Evolutionary conservation across 2,329 filamentous ascomycete species (phyloP).

Genomic region (Pestalotiopsis sp.): DNA sequence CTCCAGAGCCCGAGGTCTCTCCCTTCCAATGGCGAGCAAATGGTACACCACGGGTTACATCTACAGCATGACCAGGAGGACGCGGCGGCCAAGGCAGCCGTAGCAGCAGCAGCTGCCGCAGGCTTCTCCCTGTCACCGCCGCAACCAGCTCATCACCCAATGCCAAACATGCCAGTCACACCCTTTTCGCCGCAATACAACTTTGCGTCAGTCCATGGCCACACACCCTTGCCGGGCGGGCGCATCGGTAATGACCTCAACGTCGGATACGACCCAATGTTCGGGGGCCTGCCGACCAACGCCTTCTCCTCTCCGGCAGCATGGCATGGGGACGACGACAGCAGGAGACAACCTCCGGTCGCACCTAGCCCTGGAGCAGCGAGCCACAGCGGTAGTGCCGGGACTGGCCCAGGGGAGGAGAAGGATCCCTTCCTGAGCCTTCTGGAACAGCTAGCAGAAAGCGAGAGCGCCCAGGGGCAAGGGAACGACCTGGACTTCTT

Average conservation of each 20-base stretch:
- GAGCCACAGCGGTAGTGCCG: conserved; percentile 52
- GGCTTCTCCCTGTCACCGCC: conserved; percentile 34
- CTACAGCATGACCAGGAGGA: conserved; percentile 30
- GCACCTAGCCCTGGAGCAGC: conserved; percentile 45
- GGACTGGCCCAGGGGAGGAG: conserved; percentile 56
- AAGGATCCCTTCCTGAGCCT: conserved; percentile 81
- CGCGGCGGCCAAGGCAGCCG: conserved; percentile 32
- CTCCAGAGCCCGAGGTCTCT: conserved; percentile 39
- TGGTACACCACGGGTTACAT: conserved; percentile 20
- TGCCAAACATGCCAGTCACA: conserved; percentile 30
- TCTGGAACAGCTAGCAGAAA: conserved; percentile 80
- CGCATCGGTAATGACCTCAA: conserved; percentile 25
- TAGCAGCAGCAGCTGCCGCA: conserved; percentile 35
- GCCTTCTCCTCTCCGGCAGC: conserved; percentile 51
- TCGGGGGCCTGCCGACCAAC: conserved; percentile 54
- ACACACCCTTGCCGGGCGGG: conserved; percentile 13
- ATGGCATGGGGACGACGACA: conserved; percentile 45
- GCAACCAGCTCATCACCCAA: conserved; percentile 26
- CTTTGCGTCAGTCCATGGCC: conserved; percentile 36
- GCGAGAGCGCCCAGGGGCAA: conserved; percentile 68
- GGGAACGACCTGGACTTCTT: conserved; percentile 81
- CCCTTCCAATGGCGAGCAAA: conserved; percentile 32
- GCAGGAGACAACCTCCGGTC: conserved; percentile 36
- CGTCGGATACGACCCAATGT: conserved; percentile 59
- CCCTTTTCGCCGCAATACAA: conserved; percentile 45